Conservation (phyloP, 306 rosid genomes). For the Coriaria nepalensis region DNA sequence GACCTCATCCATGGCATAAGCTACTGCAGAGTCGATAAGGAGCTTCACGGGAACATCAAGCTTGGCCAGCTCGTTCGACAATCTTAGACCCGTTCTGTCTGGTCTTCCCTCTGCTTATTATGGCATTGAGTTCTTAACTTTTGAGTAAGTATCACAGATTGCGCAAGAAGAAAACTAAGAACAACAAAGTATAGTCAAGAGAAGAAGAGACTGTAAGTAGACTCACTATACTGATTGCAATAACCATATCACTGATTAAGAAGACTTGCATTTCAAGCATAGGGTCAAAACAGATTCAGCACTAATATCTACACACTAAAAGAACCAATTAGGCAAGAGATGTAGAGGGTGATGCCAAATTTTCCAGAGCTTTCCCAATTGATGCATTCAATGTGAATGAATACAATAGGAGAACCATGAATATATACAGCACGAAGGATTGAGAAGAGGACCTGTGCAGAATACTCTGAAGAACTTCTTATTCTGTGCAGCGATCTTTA, state of each 20-base stretch:
- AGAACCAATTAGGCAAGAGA: too few species aligned
- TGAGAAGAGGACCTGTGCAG: conserved; percentile 57
- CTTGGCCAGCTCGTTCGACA: conserved; percentile 73
- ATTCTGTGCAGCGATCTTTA: conserved; percentile 66
- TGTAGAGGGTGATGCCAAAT: too few species aligned
- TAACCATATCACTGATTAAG: neutral
- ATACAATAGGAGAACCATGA: neutral
- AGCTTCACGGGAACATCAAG: conserved; percentile 84
- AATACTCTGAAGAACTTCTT: conserved; percentile 76
- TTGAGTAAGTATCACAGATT: neutral
- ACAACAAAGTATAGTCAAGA: too few species aligned
- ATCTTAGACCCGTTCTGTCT: conserved; percentile 64
- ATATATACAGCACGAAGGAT: neutral
- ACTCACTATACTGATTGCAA: neutral
- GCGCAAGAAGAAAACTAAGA: too few species aligned
- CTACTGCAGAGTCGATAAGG: conserved; percentile 89
- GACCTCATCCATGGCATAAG: conserved; percentile 92
- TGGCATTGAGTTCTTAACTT: conserved; percentile 1
- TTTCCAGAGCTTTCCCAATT: neutral
- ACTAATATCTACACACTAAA: too few species aligned
- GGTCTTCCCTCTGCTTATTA: conserved; percentile 87
- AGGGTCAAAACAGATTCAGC: neutral
- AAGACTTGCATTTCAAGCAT: neutral
- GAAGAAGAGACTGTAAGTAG: too few species aligned
- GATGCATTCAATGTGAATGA: neutral